These are phyloP conservation scores for Dillenia turbinata DNA, from an alignment of 164 flowering plant species.

Conservation along the genomic window DNA sequence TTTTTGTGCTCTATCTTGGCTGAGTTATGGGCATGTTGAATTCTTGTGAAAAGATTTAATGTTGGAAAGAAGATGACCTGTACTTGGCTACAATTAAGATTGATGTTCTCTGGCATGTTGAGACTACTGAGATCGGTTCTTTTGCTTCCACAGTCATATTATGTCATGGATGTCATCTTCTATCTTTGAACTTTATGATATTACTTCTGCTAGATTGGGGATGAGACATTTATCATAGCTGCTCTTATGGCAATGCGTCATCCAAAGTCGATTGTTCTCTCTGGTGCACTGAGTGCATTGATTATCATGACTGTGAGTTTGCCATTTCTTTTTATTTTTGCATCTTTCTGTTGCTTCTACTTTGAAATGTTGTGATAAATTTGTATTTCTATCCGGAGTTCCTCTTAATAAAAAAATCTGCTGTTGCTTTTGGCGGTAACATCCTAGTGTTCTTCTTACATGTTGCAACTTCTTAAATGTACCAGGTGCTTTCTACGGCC, in stretches of 20 bases:
- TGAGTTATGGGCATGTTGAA: too few relatives aligned
- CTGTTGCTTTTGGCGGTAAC: background rate
- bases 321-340: background rate
- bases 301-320: constrained; percentile 94
- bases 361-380: background rate
- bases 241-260: constrained; percentile 99
- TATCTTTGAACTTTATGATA: background rate
- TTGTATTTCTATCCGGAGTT: background rate
- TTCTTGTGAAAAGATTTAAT: too few relatives aligned
- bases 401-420: background rate
- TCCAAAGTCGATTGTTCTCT: constrained; percentile 91
- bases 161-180: constrained; percentile 1
- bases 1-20: background rate
- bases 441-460: constrained; percentile 9
- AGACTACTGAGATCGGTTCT: background rate
- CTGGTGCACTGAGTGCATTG: constrained; percentile 94
- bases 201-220: constrained; percentile 77
- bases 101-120: background rate
- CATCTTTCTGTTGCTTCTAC: background rate
- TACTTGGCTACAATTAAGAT: background rate
- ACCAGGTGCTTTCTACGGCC: constrained; percentile 93
- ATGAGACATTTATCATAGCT: constrained; percentile 97
- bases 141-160: background rate
- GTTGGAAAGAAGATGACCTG: too few relatives aligned
- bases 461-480: constrained; percentile 3